Evolutionary conservation across 257 asterid genomes (phyloP), one percentile per base, ranked within the genome.

Genomic region (Solanum chmielewskii): DNA sequence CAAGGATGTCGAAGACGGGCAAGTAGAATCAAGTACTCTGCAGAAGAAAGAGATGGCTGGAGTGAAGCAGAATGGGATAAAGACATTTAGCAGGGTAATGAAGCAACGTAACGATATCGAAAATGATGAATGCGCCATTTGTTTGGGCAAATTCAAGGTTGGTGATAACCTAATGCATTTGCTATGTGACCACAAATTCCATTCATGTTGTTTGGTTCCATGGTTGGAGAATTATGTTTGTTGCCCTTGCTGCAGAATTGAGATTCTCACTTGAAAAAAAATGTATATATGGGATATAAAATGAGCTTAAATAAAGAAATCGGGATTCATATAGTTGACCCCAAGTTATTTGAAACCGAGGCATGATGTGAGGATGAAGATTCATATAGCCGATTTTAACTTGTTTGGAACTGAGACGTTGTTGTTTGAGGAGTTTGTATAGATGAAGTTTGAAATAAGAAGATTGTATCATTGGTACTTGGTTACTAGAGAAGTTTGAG

Each of bases 191-290:
- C 89, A 87, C 45, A 81, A 74, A 62, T 87, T 81, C 73, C 89
- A 87, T 62, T 81, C 89, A 2, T 29, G 60, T 49, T 87, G 89
- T 87, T 87, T 82, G 89, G 86, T 87, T 25, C 89, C 89, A 47
- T 87, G 84, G 89, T 74, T 87, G 5, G 76, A 87, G 62, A 83
- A 69, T 21, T 47, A 87, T 87, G 25, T 82, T 6, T 16, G 64
- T 70, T 83, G 88, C 64, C 90, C 90, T 81, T 88, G 90, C 68
- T 88, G 90, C 52, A 86, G 87, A 83, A 75, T 89, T 89, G 77
- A 88, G 80, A 93, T 93, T 69, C 87, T 89, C 78, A 68, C 89
- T 76, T 88, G 83, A 87, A 64, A 76, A 76, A 68, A 23, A 23
- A 13, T 6, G 56, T 84, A 74, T 7, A 21, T 25, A 37, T 31